Percentiles rank a stretch among this genome's conserved stretches.
These are phyloP conservation scores for Eimeria zaria DNA, from an alignment of 169 alveolate species.

Conservation along the genomic window DNA sequence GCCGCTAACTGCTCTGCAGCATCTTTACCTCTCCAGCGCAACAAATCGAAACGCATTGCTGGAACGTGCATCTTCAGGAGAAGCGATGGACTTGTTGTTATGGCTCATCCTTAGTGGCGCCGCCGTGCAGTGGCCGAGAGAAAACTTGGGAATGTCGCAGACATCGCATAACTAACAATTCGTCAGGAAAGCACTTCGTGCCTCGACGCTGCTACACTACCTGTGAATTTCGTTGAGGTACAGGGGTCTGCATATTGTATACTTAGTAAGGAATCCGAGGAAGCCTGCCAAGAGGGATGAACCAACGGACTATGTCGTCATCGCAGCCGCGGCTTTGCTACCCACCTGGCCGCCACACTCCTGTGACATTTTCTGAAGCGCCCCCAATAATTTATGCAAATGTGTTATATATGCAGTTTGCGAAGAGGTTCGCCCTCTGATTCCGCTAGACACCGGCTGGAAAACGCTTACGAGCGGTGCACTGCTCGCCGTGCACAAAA, in stretches of 20 bases:
- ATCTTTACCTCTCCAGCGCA: constrained; percentile 32
- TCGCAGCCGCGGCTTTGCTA: neutral
- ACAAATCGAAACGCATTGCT: constrained; percentile 16
- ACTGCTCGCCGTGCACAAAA: constrained; percentile 22
- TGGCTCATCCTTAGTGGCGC: neutral
- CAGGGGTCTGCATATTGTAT: neutral
- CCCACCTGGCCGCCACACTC: constrained; percentile 20
- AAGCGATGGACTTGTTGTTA: constrained; percentile 9
- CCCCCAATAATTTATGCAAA: neutral
- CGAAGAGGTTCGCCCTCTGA: neutral
- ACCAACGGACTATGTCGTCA: constrained; percentile 3
- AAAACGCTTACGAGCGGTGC: constrained; percentile 11
- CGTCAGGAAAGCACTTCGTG: neutral
- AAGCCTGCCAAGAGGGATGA: neutral
- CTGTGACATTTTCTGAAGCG: constrained; percentile 5
- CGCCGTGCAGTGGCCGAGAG: neutral
- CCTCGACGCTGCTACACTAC: neutral
- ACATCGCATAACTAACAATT: neutral
- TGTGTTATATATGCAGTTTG: neutral
- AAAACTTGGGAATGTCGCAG: neutral
- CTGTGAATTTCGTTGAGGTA: neutral
- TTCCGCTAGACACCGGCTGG: constrained; percentile 17
- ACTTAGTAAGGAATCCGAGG: neutral
- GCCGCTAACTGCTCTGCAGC: neutral
- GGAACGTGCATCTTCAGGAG: constrained; percentile 35